Evolutionary conservation across 2,329 filamentous ascomycete species (phyloP).

Genomic region (Aspergillus sp.): DNA sequence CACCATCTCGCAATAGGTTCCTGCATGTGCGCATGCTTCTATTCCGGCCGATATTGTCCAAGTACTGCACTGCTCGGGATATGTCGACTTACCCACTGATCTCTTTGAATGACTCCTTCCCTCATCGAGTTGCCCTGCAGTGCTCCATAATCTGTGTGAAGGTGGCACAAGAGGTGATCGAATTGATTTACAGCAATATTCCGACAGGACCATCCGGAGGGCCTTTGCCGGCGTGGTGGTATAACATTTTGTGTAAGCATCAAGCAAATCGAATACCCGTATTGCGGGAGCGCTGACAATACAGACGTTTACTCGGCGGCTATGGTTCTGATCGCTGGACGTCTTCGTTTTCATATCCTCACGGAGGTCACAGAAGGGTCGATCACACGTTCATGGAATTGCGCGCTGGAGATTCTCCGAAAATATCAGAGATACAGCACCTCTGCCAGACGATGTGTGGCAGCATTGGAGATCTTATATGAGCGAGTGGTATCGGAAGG

Average conservation of each 20-base stretch:
- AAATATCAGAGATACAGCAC: slow-evolving; percentile 24
- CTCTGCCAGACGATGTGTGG: slow-evolving; percentile 23
- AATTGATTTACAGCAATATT: slow-evolving; percentile 20
- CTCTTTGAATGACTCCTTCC: slow-evolving; percentile 18
- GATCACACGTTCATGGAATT: slow-evolving; percentile 19
- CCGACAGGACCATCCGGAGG: slow-evolving; percentile 19
- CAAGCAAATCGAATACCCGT: too few species aligned
- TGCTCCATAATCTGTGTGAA: slow-evolving; percentile 29
- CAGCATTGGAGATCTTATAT: slow-evolving; percentile 23
- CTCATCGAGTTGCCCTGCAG: slow-evolving; percentile 23
- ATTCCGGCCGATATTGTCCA: slow-evolving; percentile 23
- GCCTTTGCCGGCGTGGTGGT: slow-evolving; percentile 29
- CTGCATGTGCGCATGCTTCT: slow-evolving; percentile 26
- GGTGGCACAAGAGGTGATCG: slow-evolving; percentile 23
- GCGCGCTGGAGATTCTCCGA: slow-evolving; percentile 19
- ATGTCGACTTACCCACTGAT: slow-evolving; percentile 11
- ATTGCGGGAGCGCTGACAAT: too few species aligned
- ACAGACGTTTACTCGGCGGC: slow-evolving; percentile 28
- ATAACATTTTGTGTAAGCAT: slow-evolving; percentile 27
- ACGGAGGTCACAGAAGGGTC: slow-evolving; percentile 16
- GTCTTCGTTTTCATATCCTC: slow-evolving; percentile 18
- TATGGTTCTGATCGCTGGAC: slow-evolving; percentile 25
- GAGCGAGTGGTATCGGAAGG: slow-evolving; percentile 17
- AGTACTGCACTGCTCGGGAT: slow-evolving; percentile 22
- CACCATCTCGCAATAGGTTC: slow-evolving; percentile 12